A percentile compares a stretch with the other conserved stretches of the same genome.
phyloP scores from a whole-genome alignment of 108 stramenopile genomes.

The Cyclotella kingstonii region DNA sequence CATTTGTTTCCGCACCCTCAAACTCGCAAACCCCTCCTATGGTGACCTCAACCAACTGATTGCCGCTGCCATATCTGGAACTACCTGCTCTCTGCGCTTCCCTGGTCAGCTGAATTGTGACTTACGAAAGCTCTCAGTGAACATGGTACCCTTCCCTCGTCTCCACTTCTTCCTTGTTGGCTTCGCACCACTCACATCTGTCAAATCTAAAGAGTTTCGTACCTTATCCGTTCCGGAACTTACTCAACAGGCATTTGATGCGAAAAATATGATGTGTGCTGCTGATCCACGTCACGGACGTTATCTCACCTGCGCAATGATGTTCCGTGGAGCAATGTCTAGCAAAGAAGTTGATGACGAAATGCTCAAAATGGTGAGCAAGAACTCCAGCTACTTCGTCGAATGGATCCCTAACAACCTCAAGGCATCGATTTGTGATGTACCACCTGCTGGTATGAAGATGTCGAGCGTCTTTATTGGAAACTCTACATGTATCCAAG shows the following conservation, averaged over 20 bases:
- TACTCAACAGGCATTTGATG: conserved; percentile 74
- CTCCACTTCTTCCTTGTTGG: conserved; percentile 85
- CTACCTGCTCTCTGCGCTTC: conserved; percentile 82
- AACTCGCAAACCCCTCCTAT: conserved; percentile 74
- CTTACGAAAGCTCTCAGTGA: conserved; percentile 76
- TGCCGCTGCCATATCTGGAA: conserved; percentile 71
- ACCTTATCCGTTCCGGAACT: conserved; percentile 73
- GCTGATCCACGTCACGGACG: conserved; percentile 75
- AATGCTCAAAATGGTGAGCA: conserved; percentile 88
- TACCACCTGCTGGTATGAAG: conserved; percentile 76
- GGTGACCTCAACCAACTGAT: conserved; percentile 81
- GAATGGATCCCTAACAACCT: conserved; percentile 92
- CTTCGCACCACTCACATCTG: conserved; percentile 66
- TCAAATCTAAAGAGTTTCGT: conserved; percentile 65
- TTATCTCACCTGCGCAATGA: conserved; percentile 71
- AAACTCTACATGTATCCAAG: conserved; percentile 79
- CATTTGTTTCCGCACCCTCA: conserved; percentile 84
- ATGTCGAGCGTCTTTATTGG: conserved; percentile 75
- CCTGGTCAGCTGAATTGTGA: conserved; percentile 83
- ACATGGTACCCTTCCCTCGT: conserved; percentile 83
- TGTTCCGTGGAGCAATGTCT: conserved; percentile 71
- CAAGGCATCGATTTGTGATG: conserved; percentile 88
- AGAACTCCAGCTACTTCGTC: conserved; percentile 87
- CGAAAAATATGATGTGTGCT: conserved; percentile 84
- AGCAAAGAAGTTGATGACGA: conserved; percentile 79